These are phyloP conservation scores for Lycium barbarum DNA, from an alignment of 257 asterid genomes.

Conservation along the genomic window DNA sequence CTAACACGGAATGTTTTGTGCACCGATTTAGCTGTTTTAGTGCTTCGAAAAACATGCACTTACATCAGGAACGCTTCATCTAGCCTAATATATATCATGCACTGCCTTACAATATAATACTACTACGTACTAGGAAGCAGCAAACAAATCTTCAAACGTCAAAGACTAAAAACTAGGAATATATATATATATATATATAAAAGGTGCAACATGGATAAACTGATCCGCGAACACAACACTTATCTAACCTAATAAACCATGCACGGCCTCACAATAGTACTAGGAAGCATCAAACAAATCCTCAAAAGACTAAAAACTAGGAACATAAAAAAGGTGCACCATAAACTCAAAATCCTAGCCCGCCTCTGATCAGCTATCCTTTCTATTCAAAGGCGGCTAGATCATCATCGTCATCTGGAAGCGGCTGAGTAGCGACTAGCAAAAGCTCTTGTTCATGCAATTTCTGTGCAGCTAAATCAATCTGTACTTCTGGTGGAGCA, in stretches of 20 bases:
- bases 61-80: too few relatives aligned
- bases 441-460: neutral
- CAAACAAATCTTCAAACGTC: neutral
- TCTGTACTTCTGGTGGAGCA: neutral
- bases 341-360: neutral
- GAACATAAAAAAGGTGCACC: neutral
- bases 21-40: too few relatives aligned
- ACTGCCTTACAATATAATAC: too few relatives aligned
- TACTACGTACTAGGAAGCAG: too few relatives aligned
- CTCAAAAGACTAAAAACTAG: neutral
- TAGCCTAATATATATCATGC: too few relatives aligned
- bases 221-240: too few relatives aligned
- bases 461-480: neutral
- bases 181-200: too few relatives aligned
- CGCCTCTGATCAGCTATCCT: too few relatives aligned
- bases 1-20: too few relatives aligned
- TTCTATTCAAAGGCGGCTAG: neutral
- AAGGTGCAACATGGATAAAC: neutral
- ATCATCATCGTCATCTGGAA: slow-evolving; percentile 23
- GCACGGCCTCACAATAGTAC: too few relatives aligned
- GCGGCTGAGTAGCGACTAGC: neutral
- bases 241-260: too few relatives aligned
- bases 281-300: neutral
- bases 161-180: neutral
- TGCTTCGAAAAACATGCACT: too few relatives aligned